These are phyloP conservation scores for Atkinsonella hypoxylon DNA, from an alignment of 2,329 filamentous ascomycete species.

Conservation along the genomic window DNA sequence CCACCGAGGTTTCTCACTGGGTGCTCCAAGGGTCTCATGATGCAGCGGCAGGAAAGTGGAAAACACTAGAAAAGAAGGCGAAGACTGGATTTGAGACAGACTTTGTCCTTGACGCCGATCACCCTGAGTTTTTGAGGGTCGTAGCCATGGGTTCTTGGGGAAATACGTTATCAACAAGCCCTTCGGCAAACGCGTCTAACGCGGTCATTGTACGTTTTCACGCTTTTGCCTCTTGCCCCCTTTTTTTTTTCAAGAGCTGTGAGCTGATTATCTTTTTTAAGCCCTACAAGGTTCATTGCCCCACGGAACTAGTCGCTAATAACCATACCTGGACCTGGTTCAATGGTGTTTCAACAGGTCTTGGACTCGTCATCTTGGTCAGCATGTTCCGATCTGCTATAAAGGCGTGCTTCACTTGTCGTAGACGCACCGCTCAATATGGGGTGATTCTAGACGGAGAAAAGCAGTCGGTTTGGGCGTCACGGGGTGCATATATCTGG, in stretches of 20 bases:
- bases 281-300: neutral
- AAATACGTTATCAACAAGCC: constrained; percentile 3
- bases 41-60: neutral
- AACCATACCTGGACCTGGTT: neutral
- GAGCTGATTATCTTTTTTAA: neutral
- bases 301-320: neutral
- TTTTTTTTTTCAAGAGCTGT: no score
- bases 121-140: constrained; percentile 1
- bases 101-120: constrained; percentile 2
- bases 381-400: neutral
- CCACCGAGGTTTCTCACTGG: constrained; percentile 22
- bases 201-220: constrained; percentile 3
- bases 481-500: neutral
- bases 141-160: constrained; percentile 4
- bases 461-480: neutral
- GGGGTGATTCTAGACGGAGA: neutral
- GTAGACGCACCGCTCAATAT: neutral
- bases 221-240: neutral
- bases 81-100: constrained; percentile 5
- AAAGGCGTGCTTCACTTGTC: neutral
- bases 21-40: constrained; percentile 23
- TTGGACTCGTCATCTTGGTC: neutral
- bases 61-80: neutral
- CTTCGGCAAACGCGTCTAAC: neutral
- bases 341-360: neutral